Evolutionary conservation across 2,329 filamentous ascomycete genomes (phyloP).

Genomic region (Phaeosphaeriaceae sp.): DNA sequence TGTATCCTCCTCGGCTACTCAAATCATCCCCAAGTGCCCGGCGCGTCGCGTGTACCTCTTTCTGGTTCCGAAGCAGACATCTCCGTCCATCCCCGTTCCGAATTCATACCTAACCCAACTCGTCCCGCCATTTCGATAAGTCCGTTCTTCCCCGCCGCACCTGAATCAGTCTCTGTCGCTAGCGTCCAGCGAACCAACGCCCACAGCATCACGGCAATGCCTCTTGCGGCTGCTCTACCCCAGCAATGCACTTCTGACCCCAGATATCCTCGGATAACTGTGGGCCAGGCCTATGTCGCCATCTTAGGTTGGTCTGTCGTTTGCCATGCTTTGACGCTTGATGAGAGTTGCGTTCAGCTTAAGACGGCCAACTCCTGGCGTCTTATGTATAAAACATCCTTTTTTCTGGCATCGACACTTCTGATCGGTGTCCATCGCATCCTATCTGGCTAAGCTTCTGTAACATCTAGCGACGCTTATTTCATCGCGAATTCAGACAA

Average conservation of each 20-base stretch:
- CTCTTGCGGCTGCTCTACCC: background rate
- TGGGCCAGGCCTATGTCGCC: background rate
- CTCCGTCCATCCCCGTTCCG: background rate
- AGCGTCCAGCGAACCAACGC: background rate
- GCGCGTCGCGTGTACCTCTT: background rate
- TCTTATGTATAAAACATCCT: background rate
- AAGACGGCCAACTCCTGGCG: background rate
- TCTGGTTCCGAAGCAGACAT: too few relatives aligned
- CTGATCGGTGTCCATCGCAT: background rate
- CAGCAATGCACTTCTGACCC: too few relatives aligned
- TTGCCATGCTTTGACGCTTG: background rate
- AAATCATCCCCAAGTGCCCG: too few relatives aligned
- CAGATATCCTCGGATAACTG: background rate
- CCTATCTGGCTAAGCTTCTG: background rate
- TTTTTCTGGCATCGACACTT: background rate
- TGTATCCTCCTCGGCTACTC: too few relatives aligned
- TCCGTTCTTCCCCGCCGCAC: background rate
- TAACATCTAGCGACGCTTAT: too few relatives aligned
- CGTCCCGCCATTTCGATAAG: too few relatives aligned
- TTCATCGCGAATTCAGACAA: background rate
- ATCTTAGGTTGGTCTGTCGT: background rate
- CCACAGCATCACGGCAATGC: background rate
- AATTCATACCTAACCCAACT: too few relatives aligned
- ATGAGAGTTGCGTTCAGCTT: background rate
- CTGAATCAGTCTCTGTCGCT: background rate